Evolutionary conservation across 2,329 filamentous ascomycete species (phyloP), one percentile per base, ranked within the genome.

Genomic region (Pseudocercospora fijiensis): DNA sequence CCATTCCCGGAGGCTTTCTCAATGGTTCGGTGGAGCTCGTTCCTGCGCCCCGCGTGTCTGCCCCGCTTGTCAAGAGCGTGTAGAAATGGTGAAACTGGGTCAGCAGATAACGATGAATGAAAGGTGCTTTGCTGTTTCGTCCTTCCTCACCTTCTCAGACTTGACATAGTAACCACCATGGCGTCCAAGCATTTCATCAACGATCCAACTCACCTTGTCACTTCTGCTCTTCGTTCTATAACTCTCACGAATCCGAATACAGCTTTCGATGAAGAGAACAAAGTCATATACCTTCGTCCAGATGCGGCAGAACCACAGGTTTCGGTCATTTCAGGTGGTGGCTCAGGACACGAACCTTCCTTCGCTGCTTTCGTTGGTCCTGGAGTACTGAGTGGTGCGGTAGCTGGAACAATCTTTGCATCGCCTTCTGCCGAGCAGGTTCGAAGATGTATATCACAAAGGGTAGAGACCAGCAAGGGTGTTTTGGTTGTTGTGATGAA

Each of bases 401-500:
- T 96, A 0, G 90, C 92, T 0, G 93, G 93, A 18, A 93, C 90
- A 2, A 93, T 96, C 72, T 96, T 96, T 74, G 91, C 91, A 6
- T 90, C 88, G 18, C 91, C 91, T 0, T 88, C 85, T 5, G 89
- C 91, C 0, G 88, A 95, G 78, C 93, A 97, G 79, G 88, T 97
- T 60, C 86, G 91, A 61, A 83, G 85, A 69, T 91, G 88, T 64
- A 89, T 96, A 59, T 85, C 88, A 73, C 85, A 87, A 47, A 84
- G 90, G 20, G 90, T 96, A 2, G 86, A 90, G 65, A 84, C 84
- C 3, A 82, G 85, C 51, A 85, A 86, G 66, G 94, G 93, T 24
- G 90, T 96, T 1, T 77, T 97, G 45, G 90, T 96, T n/a, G 88
- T 93, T 5, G 90, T 96, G 28, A 96, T 96, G 91, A 97, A 97